Percentiles rank a stretch among this genome's conserved stretches.
phyloP scores from a whole-genome alignment of 1,284 basidiomycete species.

The Cryptococcus sp. region DNA sequence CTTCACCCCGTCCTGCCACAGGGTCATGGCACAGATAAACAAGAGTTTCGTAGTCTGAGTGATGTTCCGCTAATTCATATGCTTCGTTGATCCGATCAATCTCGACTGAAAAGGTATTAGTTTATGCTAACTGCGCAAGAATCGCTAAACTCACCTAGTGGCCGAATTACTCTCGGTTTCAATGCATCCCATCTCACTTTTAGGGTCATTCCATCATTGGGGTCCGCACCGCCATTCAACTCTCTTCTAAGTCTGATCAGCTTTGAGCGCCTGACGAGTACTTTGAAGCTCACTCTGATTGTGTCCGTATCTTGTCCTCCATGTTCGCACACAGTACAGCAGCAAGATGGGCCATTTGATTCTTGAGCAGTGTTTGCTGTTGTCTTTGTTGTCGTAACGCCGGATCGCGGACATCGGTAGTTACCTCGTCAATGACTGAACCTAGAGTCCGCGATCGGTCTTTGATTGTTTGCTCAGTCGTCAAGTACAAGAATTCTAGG shows the following conservation, averaged over 20 bases:
- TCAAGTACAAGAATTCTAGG: constrained; percentile 66
- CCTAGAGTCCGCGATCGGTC: constrained; percentile 52
- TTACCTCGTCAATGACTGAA: constrained; percentile 46
- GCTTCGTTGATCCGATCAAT: constrained; percentile 65
- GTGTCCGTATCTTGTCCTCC: constrained; percentile 66
- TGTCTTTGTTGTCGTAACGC: constrained; percentile 20
- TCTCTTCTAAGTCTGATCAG: constrained; percentile 20
- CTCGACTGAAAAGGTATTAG: constrained; percentile 50
- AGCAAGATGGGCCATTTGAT: constrained; percentile 69
- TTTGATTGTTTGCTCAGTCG: constrained; percentile 55
- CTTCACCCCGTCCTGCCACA: constrained; percentile 22
- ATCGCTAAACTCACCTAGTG: constrained; percentile 25
- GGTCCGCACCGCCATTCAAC: constrained; percentile 34
- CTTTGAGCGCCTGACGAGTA: constrained; percentile 1
- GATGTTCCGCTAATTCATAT: constrained; percentile 76
- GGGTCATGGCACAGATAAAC: constrained; percentile 69
- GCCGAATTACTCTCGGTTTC: constrained; percentile 40
- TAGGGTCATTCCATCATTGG: constrained; percentile 28
- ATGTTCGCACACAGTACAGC: constrained; percentile 65
- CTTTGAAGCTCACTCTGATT: constrained; percentile 55
- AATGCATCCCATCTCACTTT: constrained; percentile 35
- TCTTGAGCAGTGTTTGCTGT: constrained; percentile 44
- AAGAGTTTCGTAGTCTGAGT: constrained; percentile 75
- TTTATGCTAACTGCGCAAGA: neutral
- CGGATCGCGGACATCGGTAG: constrained; percentile 10